These are phyloP conservation scores for Pythium biforme DNA, from an alignment of 352 stramenopile species.

Conservation along the genomic window DNA sequence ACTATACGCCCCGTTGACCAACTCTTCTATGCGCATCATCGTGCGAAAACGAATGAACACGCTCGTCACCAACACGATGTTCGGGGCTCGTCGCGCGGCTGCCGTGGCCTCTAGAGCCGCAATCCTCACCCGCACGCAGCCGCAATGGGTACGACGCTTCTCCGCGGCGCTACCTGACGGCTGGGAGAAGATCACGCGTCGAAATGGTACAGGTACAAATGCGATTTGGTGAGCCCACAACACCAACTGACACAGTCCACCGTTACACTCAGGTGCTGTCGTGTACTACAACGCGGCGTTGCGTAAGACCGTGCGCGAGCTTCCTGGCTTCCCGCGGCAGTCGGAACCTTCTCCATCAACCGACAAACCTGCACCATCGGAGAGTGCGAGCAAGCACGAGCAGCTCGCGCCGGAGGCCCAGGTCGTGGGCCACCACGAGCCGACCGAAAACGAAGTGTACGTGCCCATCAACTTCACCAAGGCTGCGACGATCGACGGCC, in stretches of 20 bases:
- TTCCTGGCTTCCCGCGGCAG: slow-evolving; percentile 37
- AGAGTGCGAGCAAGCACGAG: neutral
- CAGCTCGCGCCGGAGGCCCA: slow-evolving; percentile 11
- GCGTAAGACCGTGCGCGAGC: slow-evolving; percentile 55
- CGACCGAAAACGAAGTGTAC: slow-evolving; percentile 57
- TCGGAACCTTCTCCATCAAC: slow-evolving; percentile 8
- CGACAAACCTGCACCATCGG: neutral
- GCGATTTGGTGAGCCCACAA: neutral
- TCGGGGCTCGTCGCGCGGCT: slow-evolving; percentile 4
- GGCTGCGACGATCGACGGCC: slow-evolving; percentile 72
- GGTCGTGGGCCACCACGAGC: slow-evolving; percentile 27
- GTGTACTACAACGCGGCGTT: slow-evolving; percentile 67
- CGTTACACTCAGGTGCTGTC: slow-evolving; percentile 37
- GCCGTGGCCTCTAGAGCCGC: neutral
- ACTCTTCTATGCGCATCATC: slow-evolving; percentile 4
- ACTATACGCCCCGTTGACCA: slow-evolving; percentile 2
- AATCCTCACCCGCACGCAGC: neutral
- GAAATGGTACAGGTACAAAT: slow-evolving; percentile 38
- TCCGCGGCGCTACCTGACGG: slow-evolving; percentile 44
- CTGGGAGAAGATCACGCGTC: slow-evolving; percentile 60
- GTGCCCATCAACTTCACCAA: slow-evolving; percentile 84
- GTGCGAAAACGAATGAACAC: neutral
- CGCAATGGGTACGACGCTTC: slow-evolving; percentile 8
- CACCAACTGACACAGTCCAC: neutral
- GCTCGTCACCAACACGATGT: neutral